Evolutionary conservation across 179 eudicot species (phyloP).

Genomic region (Spinacia oleracea): DNA sequence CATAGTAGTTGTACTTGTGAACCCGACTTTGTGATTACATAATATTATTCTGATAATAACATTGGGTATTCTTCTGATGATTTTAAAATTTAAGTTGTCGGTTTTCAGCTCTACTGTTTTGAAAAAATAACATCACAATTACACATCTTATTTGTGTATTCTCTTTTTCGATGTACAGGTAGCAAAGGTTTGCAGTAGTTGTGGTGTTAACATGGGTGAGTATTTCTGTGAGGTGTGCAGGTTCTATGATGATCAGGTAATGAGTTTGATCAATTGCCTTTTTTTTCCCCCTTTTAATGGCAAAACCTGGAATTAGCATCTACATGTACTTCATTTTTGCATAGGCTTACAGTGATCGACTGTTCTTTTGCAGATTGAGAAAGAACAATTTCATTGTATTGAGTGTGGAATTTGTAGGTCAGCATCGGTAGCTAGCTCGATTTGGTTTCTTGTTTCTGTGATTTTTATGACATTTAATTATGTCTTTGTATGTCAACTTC

Average conservation of each 20-base stretch:
- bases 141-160: not conserved
- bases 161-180: slow-evolving; percentile 40
- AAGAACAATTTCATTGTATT: slow-evolving; percentile 72
- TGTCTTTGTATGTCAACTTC: slow-evolving; percentile 12
- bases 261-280: not conserved
- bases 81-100: not conserved
- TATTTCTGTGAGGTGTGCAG: slow-evolving; percentile 77
- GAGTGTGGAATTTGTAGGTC: slow-evolving; percentile 95
- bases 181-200: slow-evolving; percentile 58
- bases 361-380: slow-evolving; percentile 49
- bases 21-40: not conserved
- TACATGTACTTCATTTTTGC: not conserved
- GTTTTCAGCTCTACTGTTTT: not conserved
- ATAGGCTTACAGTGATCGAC: not conserved
- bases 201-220: slow-evolving; percentile 80
- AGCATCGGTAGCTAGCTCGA: slow-evolving; percentile 16
- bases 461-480: not conserved
- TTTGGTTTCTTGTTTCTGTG: not conserved
- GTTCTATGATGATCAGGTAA: slow-evolving; percentile 70
- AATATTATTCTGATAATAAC: not conserved
- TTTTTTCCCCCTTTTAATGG: not conserved
- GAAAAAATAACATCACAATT: not conserved
- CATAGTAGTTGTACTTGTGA: no score
- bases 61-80: not conserved
- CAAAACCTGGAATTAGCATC: not conserved